A percentile compares a stretch with the other conserved stretches of the same genome.
Conservation (phyloP, 2,329 filamentous ascomycete genomes). For the Neurospora sp. region DNA sequence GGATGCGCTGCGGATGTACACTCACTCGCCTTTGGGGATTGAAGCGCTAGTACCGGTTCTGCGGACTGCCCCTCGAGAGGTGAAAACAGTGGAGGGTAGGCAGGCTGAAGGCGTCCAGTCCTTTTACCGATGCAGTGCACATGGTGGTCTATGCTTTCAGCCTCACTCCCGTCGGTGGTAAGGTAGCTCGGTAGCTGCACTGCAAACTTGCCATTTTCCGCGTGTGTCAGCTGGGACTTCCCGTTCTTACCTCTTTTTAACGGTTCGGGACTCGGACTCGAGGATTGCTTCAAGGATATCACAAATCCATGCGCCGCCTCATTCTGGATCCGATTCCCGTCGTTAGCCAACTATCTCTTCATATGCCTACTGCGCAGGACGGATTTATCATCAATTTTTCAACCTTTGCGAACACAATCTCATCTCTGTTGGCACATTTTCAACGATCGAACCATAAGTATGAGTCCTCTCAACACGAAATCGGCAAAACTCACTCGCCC, state of each 20-base stretch:
- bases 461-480: neutral
- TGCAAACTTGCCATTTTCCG: neutral
- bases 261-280: neutral
- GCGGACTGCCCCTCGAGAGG: neutral
- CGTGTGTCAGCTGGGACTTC: neutral
- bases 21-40: neutral
- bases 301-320: neutral
- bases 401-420: neutral
- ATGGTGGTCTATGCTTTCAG: neutral
- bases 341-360: neutral
- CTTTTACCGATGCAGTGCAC: neutral
- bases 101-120: neutral
- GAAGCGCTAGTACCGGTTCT: neutral
- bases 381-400: neutral
- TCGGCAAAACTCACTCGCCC: neutral
- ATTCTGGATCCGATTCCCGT: neutral
- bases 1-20: neutral
- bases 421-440: neutral
- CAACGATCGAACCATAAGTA: neutral
- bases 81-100: neutral
- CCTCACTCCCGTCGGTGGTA: neutral
- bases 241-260: neutral
- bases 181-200: neutral
- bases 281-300: neutral
- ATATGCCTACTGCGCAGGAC: neutral